phyloP scores from a whole-genome alignment of 345 rosid species.

The Noccaea bulbosa region DNA sequence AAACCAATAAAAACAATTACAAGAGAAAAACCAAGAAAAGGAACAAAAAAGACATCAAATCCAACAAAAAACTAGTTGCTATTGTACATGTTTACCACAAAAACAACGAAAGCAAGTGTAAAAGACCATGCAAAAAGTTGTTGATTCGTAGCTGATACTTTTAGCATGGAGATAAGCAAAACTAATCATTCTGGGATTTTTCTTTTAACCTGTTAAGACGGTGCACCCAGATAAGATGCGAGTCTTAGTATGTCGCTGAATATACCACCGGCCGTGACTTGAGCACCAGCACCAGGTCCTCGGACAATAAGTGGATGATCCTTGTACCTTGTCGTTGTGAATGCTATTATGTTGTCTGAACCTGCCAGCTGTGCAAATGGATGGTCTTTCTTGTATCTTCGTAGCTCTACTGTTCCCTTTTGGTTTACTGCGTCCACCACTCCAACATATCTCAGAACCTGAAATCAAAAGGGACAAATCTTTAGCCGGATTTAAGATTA shows the following conservation, averaged over 20 bases:
- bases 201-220: conserved; percentile 51
- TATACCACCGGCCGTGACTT: conserved; percentile 97
- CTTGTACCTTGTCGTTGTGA: conserved; percentile 87
- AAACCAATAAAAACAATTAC: no score
- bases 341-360: conserved; percentile 93
- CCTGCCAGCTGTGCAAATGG: conserved; percentile 94
- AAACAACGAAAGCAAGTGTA: conserved; percentile 1
- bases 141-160: conserved; percentile 25
- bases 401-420: conserved; percentile 75
- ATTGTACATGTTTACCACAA: conserved; percentile 25
- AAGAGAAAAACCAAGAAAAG: no score
- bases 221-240: conserved; percentile 95
- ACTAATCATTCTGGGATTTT: conserved; percentile 1
- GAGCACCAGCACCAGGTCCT: conserved; percentile 99
- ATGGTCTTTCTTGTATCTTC: conserved; percentile 77
- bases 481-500: not conserved
- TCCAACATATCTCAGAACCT: conserved; percentile 96
- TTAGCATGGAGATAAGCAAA: conserved; percentile 29
- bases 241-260: conserved; percentile 88
- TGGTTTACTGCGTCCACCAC: conserved; percentile 70
- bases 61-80: conserved; percentile 18
- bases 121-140: conserved; percentile 15
- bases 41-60: not conserved
- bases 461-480: conserved; percentile 1
- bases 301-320: conserved; percentile 93